phyloP scores from a whole-genome alignment of 1,284 basidiomycete species.

The Coniferiporia sulphurascens region DNA sequence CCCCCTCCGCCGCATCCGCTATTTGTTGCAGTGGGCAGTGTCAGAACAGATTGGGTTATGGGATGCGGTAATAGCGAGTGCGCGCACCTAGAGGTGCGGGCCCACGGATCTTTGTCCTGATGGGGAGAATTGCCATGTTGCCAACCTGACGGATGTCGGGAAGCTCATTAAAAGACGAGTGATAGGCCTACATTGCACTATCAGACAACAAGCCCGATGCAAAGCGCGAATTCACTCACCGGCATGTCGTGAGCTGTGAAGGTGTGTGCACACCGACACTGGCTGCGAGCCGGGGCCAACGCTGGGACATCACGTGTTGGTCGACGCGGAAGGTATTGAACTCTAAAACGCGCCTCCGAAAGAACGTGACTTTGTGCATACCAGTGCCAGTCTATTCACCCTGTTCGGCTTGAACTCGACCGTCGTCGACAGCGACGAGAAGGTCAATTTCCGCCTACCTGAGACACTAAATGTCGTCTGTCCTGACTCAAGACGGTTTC shows the following conservation, averaged over 20 bases:
- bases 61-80: conserved; percentile 7
- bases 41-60: background rate
- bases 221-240: conserved; percentile 36
- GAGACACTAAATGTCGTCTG: background rate
- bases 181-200: conserved; percentile 72
- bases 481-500: background rate
- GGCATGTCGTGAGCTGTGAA: conserved; percentile 40
- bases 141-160: conserved; percentile 80
- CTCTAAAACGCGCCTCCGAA: too few species aligned
- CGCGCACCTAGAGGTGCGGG: conserved; percentile 78
- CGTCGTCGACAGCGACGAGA: too few species aligned
- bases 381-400: too few species aligned
- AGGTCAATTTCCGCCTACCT: too few species aligned
- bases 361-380: too few species aligned
- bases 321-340: too few species aligned
- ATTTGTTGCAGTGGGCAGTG: conserved; percentile 18
- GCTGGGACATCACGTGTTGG: background rate
- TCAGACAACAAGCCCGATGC: background rate
- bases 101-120: conserved; percentile 88
- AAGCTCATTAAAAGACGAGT: conserved; percentile 91
- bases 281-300: background rate
- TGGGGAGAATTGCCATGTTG: conserved; percentile 87
- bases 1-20: conserved; percentile 77
- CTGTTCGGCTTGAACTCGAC: too few species aligned
- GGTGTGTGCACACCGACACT: background rate